Evolutionary conservation across 352 stramenopile species (phyloP).

Genomic region (Globisporangium spiculum): DNA sequence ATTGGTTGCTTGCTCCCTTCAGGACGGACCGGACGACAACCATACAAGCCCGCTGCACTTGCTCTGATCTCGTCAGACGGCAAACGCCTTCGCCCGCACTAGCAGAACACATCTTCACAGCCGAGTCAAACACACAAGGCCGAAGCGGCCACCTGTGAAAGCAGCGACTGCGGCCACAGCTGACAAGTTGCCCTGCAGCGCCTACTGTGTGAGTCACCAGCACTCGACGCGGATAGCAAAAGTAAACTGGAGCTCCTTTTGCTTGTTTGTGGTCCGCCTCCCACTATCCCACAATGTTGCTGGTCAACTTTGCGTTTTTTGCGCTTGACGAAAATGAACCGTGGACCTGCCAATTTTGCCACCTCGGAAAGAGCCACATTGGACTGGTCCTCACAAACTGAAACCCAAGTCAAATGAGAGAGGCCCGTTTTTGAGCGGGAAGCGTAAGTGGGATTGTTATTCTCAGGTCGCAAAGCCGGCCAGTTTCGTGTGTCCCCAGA

Average conservation of each 20-base stretch:
- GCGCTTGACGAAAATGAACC: background rate
- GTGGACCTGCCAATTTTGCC: background rate
- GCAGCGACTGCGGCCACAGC: too few species aligned
- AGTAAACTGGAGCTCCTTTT: background rate
- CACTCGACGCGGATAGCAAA: background rate
- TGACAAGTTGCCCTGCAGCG: too few species aligned
- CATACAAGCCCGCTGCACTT: background rate
- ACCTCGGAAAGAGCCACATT: background rate
- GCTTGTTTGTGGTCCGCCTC: background rate
- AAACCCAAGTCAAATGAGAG: background rate
- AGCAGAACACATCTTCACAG: too few species aligned
- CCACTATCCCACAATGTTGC: background rate
- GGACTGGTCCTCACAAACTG: background rate
- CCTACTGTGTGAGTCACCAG: background rate
- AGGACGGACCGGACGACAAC: too few species aligned
- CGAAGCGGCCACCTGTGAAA: too few species aligned
- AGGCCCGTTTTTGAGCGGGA: background rate
- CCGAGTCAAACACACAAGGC: background rate
- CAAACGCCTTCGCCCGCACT: background rate
- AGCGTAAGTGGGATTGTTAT: background rate
- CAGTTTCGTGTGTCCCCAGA: background rate
- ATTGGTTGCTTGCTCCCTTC: background rate
- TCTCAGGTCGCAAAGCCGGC: background rate
- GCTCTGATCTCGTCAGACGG: background rate
- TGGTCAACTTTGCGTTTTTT: background rate